These are phyloP conservation scores for Epichloe baconii DNA, from an alignment of 2,329 filamentous ascomycete genomes.

Conservation along the genomic window DNA sequence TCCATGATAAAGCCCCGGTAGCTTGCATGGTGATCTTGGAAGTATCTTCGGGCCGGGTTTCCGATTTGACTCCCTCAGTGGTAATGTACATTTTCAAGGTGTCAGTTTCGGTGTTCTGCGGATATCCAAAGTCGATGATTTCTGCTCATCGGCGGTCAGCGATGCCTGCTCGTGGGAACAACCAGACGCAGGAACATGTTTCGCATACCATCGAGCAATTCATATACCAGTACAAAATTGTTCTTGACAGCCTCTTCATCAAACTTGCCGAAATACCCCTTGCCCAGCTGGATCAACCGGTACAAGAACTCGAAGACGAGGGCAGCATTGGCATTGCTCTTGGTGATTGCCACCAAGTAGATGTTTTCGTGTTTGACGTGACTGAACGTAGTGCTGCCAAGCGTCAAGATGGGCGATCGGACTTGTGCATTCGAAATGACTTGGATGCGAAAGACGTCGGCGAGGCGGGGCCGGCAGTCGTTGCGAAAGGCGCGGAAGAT, in stretches of 20 bases:
- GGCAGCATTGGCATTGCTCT: slow-evolving; percentile 97
- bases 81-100: slow-evolving; percentile 99
- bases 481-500: slow-evolving; percentile 98
- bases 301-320: slow-evolving; percentile 98
- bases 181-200: background rate
- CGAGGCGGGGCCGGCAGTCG: slow-evolving; percentile 91
- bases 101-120: slow-evolving; percentile 96
- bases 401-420: slow-evolving; percentile 89
- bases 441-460: slow-evolving; percentile 98
- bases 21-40: slow-evolving; percentile 99
- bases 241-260: slow-evolving; percentile 99
- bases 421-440: slow-evolving; percentile 98
- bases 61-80: slow-evolving; percentile 94
- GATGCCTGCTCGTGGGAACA: background rate
- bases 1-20: slow-evolving; percentile 91
- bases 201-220: slow-evolving; percentile 72
- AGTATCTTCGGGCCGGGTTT: slow-evolving; percentile 74
- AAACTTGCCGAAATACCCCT: slow-evolving; percentile 96
- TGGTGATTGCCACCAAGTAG: slow-evolving; percentile 92
- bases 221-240: slow-evolving; percentile 98
- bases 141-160: slow-evolving; percentile 38
- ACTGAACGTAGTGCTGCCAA: slow-evolving; percentile 96
- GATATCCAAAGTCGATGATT: slow-evolving; percentile 97
- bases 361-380: slow-evolving; percentile 99
- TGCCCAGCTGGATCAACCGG: slow-evolving; percentile 75